phyloP scores from a whole-genome alignment of 768 basidiomycete species.

The Boletus reticuloceps region DNA sequence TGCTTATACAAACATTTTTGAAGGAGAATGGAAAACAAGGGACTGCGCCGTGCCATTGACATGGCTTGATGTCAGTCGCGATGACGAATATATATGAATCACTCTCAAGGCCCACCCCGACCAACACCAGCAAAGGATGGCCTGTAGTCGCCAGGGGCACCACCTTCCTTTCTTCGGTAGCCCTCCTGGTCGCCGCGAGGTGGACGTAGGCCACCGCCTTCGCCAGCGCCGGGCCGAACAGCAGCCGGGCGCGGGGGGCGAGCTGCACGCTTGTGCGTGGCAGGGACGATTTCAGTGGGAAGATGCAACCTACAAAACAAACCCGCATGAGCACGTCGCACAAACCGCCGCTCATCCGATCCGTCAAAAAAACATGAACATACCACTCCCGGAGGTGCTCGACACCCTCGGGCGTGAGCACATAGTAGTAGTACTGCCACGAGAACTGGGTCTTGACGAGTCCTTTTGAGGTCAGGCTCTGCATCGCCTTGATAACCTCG shows the following conservation, averaged over 20 bases:
- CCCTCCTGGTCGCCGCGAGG: slow-evolving; percentile 89
- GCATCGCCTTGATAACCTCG: slow-evolving; percentile 68
- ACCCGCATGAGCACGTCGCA: not conserved
- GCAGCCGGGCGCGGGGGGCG: slow-evolving; percentile 83
- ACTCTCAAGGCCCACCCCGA: slow-evolving; percentile 77
- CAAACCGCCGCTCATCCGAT: not conserved
- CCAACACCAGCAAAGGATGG: slow-evolving; percentile 89
- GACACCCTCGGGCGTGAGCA: slow-evolving; percentile 94
- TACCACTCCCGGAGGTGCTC: slow-evolving; percentile 93
- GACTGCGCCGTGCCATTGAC: not conserved
- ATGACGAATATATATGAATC: not conserved
- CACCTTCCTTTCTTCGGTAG: slow-evolving; percentile 85
- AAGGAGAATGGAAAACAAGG: not conserved
- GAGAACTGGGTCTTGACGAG: slow-evolving; percentile 99
- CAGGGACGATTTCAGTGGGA: slow-evolving; percentile 92
- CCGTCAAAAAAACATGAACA: not conserved
- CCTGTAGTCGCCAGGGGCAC: slow-evolving; percentile 85
- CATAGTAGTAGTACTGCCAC: slow-evolving; percentile 99
- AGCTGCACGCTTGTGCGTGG: slow-evolving; percentile 95
- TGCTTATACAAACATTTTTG: slow-evolving; percentile 28
- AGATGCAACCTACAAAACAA: slow-evolving; percentile 73
- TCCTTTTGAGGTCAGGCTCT: slow-evolving; percentile 70
- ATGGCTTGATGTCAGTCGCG: not conserved
- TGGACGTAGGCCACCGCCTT: slow-evolving; percentile 80
- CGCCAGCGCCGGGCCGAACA: slow-evolving; percentile 66